A percentile compares a stretch with the other conserved stretches of the same genome.
Evolutionary conservation across 768 basidiomycete genomes (phyloP).

Genomic region (Phanerodontia chrysosporium): DNA sequence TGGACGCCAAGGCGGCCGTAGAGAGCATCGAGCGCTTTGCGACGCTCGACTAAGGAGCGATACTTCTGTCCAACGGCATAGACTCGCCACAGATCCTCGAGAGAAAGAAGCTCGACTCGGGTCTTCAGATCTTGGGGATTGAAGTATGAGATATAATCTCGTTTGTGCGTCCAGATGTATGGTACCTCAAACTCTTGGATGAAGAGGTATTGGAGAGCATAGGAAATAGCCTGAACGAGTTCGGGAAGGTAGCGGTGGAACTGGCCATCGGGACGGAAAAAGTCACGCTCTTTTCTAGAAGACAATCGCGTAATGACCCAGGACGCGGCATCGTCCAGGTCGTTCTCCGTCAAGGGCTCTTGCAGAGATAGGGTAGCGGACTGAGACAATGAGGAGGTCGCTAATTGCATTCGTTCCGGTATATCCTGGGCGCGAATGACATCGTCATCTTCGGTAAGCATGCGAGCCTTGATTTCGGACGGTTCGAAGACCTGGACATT

Average conservation of each 20-base stretch:
- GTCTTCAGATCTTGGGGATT: constrained; percentile 59
- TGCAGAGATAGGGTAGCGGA: constrained; percentile 58
- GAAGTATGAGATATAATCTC: constrained; percentile 85
- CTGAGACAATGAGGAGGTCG: constrained; percentile 75
- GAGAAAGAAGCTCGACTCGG: constrained; percentile 67
- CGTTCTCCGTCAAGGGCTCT: constrained; percentile 61
- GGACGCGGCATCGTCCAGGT: constrained; percentile 75
- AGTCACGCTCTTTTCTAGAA: constrained; percentile 64
- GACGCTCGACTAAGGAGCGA: constrained; percentile 77
- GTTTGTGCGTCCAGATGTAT: constrained; percentile 90
- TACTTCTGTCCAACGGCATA: constrained; percentile 87
- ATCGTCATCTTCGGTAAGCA: constrained; percentile 92
- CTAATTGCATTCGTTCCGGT: constrained; percentile 94
- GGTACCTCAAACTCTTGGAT: constrained; percentile 90
- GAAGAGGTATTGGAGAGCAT: constrained; percentile 78
- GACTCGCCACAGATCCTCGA: constrained; percentile 89
- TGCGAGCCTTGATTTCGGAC: constrained; percentile 84
- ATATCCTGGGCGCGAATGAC: constrained; percentile 85
- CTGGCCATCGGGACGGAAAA: constrained; percentile 61
- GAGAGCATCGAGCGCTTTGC: constrained; percentile 52
- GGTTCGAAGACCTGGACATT: constrained; percentile 87
- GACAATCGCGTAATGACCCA: constrained; percentile 87
- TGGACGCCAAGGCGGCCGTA: constrained; percentile 65
- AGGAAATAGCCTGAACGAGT: constrained; percentile 75
- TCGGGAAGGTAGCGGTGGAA: constrained; percentile 57